Conservation (phyloP, 169 alveolate genomes). For the Theileria annulata region DNA sequence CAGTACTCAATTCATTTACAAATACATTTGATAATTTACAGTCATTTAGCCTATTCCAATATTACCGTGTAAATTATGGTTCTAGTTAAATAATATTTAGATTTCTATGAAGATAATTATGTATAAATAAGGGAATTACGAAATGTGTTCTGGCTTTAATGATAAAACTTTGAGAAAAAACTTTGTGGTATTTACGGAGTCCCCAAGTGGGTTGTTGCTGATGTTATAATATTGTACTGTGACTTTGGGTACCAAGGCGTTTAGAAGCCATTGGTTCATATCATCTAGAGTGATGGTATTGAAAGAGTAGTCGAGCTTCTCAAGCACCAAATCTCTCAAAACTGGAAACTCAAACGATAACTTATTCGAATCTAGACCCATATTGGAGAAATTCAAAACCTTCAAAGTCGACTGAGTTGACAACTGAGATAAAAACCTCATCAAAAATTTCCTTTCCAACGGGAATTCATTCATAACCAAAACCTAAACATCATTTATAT, state of each 20-base stretch:
- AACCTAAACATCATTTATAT: conserved; percentile 17
- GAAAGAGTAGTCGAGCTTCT: conserved; percentile 49
- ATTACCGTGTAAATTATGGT: neutral
- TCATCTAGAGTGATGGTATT: conserved; percentile 24
- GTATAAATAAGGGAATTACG: conserved; percentile 17
- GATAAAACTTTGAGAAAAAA: conserved; percentile 24
- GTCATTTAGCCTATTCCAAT: conserved; percentile 23
- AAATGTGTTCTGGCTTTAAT: conserved; percentile 26
- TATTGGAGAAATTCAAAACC: conserved; percentile 49
- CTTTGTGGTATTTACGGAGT: conserved; percentile 25
- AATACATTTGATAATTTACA: conserved; percentile 38
- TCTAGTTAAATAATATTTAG: too few relatives aligned
- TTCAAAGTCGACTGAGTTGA: conserved; percentile 25
- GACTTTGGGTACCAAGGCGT: conserved; percentile 29
- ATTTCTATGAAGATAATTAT: too few relatives aligned
- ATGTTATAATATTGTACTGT: conserved; percentile 11
- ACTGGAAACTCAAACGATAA: conserved; percentile 30
- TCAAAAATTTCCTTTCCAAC: conserved; percentile 37
- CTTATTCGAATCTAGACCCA: conserved; percentile 25
- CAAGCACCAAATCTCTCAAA: conserved; percentile 22
- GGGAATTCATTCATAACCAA: conserved; percentile 55
- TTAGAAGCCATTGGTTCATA: conserved; percentile 17
- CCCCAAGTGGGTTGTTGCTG: conserved; percentile 66
- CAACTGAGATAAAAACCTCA: conserved; percentile 21
- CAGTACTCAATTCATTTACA: neutral